Evolutionary conservation across 306 rosid species (phyloP).

Genomic region (Canavalia ensiformis): DNA sequence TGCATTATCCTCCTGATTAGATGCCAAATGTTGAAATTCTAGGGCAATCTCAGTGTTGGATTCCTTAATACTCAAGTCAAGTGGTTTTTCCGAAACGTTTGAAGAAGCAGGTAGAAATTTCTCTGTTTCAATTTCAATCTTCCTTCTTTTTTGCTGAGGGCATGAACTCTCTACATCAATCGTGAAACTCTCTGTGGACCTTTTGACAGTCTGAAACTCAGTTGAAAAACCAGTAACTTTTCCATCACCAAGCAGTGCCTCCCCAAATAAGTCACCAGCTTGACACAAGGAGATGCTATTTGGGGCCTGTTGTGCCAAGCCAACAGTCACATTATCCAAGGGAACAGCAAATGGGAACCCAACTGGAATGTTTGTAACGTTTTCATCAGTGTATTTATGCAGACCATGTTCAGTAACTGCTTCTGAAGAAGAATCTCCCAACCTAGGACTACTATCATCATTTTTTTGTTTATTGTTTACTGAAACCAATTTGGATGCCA

Average conservation of each 20-base stretch:
- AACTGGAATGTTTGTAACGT: constrained; percentile 44
- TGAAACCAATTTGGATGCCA: constrained; percentile 43
- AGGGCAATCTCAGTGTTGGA: constrained; percentile 47
- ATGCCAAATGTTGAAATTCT: constrained; percentile 54
- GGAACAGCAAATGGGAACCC: constrained; percentile 52
- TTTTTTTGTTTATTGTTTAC: constrained; percentile 37
- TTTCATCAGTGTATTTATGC: constrained; percentile 44
- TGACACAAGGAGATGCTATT: constrained; percentile 45
- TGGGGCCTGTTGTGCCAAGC: constrained; percentile 39
- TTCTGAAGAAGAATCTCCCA: constrained; percentile 50
- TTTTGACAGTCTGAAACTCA: constrained; percentile 46
- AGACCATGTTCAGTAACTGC: constrained; percentile 45
- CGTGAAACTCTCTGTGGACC: constrained; percentile 38
- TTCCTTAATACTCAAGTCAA: constrained; percentile 50
- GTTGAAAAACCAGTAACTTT: constrained; percentile 48
- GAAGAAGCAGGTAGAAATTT: constrained; percentile 50
- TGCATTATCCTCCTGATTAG: constrained; percentile 47
- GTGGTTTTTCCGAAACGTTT: constrained; percentile 48
- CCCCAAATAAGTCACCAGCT: constrained; percentile 49
- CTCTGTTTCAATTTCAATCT: constrained; percentile 49
- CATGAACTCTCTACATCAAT: constrained; percentile 55
- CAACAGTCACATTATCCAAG: constrained; percentile 47
- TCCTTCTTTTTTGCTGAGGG: constrained; percentile 66
- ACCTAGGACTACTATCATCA: constrained; percentile 28
- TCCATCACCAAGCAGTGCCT: constrained; percentile 43